Conservation (phyloP, 352 stramenopile genomes). For the Stramenopiles sp. region DNA sequence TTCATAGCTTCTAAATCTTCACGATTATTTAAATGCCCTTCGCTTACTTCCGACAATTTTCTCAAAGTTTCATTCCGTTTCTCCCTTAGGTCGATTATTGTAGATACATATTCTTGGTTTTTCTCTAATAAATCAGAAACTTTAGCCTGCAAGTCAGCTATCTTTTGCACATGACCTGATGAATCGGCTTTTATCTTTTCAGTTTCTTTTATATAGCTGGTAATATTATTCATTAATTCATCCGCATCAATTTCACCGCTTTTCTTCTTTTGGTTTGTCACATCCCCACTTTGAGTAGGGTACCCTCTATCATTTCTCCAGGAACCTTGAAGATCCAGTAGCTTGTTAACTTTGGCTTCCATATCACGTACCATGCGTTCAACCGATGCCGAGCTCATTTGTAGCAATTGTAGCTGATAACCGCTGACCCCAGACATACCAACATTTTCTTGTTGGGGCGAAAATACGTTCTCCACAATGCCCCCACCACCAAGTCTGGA, state of each 20-base stretch:
- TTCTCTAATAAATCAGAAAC: neutral
- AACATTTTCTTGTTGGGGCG: too few species aligned
- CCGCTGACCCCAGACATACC: neutral
- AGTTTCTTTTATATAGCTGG: neutral
- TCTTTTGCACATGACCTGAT: neutral
- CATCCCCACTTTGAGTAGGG: too few species aligned
- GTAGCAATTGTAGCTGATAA: neutral
- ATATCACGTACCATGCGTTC: neutral
- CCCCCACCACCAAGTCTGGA: too few species aligned
- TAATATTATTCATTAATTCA: neutral
- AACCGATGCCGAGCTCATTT: neutral
- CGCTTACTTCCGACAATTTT: neutral
- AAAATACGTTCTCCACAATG: too few species aligned
- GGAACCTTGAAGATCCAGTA: neutral
- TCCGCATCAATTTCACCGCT: neutral
- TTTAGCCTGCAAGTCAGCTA: neutral
- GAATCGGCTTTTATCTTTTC: neutral
- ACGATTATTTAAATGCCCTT: neutral
- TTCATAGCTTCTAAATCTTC: neutral
- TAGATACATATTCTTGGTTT: neutral
- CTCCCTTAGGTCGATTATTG: neutral
- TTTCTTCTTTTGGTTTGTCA: too few species aligned
- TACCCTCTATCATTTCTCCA: too few species aligned
- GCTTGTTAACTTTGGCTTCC: neutral
- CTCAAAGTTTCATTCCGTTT: neutral